phyloP scores from a whole-genome alignment of 2,329 filamentous ascomycete species.

The Colletotrichum sp. region DNA sequence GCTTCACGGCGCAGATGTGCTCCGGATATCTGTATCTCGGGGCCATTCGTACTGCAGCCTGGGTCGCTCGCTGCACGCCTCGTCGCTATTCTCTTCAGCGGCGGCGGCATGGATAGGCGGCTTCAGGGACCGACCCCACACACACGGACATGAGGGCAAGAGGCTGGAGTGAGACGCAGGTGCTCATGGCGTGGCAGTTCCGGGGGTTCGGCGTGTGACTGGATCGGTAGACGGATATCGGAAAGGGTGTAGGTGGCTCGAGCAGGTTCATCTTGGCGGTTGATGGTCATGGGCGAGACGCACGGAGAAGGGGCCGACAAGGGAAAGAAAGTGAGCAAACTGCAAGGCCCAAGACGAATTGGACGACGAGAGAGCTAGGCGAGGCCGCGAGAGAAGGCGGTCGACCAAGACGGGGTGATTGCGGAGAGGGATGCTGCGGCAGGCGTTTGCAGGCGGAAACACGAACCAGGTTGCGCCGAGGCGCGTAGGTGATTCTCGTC shows the following conservation, averaged over 20 bases:
- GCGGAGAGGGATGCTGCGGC: background rate
- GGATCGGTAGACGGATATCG: slow-evolving; percentile 9
- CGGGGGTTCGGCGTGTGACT: slow-evolving; percentile 3
- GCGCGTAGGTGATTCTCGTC: slow-evolving; percentile 2
- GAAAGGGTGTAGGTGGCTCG: background rate
- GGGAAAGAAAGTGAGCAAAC: background rate
- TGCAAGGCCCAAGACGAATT: background rate
- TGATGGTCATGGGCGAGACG: slow-evolving; percentile 2
- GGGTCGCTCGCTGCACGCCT: background rate
- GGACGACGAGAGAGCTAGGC: background rate
- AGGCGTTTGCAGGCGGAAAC: background rate
- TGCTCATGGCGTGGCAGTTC: background rate
- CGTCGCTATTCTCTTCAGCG: background rate
- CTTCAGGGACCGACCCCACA: background rate
- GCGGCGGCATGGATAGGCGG: background rate
- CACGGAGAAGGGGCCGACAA: slow-evolving; percentile 12
- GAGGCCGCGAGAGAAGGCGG: background rate
- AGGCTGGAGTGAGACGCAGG: background rate
- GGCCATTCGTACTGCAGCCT: background rate
- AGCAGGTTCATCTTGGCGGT: background rate
- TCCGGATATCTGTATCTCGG: background rate
- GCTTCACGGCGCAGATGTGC: background rate
- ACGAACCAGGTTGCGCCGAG: background rate
- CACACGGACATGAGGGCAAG: background rate
- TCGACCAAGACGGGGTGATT: slow-evolving; percentile 4